Conservation (phyloP, 73 alveolate species). For the Paramecium primaurelia region DNA sequence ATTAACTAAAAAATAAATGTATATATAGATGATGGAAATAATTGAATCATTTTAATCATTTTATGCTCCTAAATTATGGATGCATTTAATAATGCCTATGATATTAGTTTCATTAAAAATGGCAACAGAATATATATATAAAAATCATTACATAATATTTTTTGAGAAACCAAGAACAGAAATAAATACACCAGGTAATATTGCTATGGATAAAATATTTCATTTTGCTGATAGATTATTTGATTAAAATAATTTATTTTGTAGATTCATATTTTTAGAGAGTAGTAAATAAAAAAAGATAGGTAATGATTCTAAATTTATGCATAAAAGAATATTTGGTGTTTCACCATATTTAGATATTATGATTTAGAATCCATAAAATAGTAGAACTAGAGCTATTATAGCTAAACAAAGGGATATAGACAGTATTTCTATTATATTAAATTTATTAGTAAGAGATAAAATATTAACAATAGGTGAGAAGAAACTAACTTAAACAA, state of each 20-base stretch:
- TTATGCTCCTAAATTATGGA: conserved; percentile 6
- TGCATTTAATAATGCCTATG: conserved; percentile 47
- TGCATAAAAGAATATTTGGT: conserved; percentile 45
- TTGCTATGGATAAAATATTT: conserved; percentile 45
- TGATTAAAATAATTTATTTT: conserved; percentile 24
- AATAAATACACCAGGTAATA: conserved; percentile 21
- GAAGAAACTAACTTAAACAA: not conserved
- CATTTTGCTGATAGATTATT: conserved; percentile 30
- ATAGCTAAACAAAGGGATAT: conserved; percentile 37
- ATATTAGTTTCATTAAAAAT: not conserved
- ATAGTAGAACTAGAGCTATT: conserved; percentile 36
- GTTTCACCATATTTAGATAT: conserved; percentile 34
- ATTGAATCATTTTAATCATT: conserved; percentile 18
- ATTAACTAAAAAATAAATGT: conserved; percentile 24
- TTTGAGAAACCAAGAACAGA: conserved; percentile 38
- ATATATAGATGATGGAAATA: conserved; percentile 18
- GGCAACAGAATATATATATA: conserved; percentile 8
- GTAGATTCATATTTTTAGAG: conserved; percentile 32
- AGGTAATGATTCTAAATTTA: conserved; percentile 37
- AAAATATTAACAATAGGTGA: conserved; percentile 42
- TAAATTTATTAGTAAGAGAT: not conserved
- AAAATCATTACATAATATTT: not conserved
- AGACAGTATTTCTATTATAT: not conserved
- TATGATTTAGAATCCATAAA: conserved; percentile 18
- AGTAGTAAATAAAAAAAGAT: not conserved